A percentile compares a stretch with the other conserved stretches of the same genome.
phyloP scores from a whole-genome alignment of 306 rosid genomes.

The Oxytropis ochrocephala region DNA sequence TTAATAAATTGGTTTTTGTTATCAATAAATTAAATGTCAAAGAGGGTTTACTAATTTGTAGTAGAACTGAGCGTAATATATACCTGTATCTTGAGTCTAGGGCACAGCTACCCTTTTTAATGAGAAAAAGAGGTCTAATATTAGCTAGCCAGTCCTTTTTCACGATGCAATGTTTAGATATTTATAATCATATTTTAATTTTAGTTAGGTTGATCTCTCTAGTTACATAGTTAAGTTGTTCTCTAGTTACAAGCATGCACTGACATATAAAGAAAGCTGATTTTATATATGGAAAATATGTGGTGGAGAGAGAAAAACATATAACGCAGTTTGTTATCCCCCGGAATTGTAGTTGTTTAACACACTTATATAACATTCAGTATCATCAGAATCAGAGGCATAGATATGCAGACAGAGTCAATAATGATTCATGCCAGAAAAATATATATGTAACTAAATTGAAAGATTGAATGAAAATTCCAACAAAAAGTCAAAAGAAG shows the following conservation, averaged over 20 bases:
- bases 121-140: too few relatives aligned
- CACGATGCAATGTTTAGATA: not conserved
- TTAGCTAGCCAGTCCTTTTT: not conserved
- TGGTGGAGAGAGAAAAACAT: constrained; percentile 9
- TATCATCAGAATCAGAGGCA: constrained; percentile 15
- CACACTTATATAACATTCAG: not conserved
- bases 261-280: not conserved
- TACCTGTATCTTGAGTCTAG: not conserved
- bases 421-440: constrained; percentile 16
- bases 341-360: constrained; percentile 32
- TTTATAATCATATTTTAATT: not conserved
- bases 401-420: constrained; percentile 12
- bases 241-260: not conserved
- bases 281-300: not conserved
- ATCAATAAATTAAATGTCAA: not conserved
- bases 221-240: too few relatives aligned
- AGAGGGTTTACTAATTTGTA: too few relatives aligned
- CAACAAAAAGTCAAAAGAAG: constrained; percentile 19
- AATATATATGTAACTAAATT: not conserved
- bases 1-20: not conserved
- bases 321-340: constrained; percentile 20
- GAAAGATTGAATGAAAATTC: not conserved
- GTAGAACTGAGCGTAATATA: too few relatives aligned
- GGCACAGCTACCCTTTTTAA: not conserved
- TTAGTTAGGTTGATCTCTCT: not conserved